Base-by-base conservation (phyloP, 352 stramenopile species). In the Globisporangium takayamanum region DNA sequence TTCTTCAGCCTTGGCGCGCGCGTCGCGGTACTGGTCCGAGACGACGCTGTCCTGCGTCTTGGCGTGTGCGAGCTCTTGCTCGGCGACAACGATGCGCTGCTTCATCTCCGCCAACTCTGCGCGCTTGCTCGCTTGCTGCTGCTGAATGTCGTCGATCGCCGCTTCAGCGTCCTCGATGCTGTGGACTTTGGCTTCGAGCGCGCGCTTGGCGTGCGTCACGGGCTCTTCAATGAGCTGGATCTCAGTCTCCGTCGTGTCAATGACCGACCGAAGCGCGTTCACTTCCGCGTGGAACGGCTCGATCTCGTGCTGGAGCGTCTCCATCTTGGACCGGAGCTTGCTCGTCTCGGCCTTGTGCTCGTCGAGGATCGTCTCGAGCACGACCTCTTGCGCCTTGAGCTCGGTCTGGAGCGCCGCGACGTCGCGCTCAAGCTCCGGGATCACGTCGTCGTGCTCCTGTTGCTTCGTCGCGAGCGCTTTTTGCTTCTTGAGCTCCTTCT, bases 401-500 rank as follows among this genome's bases (percentile, higher is more conserved):
- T 89, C 77, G 2, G 55, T 52, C 60, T 93, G 77, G 42, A 89
- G 63, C 47, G 81, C 75, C 49, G 89, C 76, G 14, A 94, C 81
- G 20, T 88, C 71, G 22, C 86, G 68, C 63, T 98, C 94, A 4
- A 98, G 69, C 59, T 88, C 64, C 4, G 92, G 92, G 59, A 98
- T 88, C 16, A 88, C 78, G 42, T 92, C 80, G 48, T 97, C 76
- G 14, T 95, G 91, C 45, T 97, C 78, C 18, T 93, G 73, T 39
- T 90, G 70, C 53, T 97, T 96, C 53, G 78, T 60, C 16, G 71
- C 57, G 4, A 89, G 87, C 46, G 81, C 80, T n/a, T 88, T 91
- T 47, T 95, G 77, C 66, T 98, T 98, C 62, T 98, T 96, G 14
- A 78, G 62, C 55, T 98, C 95, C 46, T 89, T 93, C 55, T 95